Evolutionary conservation across 306 rosid genomes (phyloP).

Genomic region (Corylus avellana): DNA sequence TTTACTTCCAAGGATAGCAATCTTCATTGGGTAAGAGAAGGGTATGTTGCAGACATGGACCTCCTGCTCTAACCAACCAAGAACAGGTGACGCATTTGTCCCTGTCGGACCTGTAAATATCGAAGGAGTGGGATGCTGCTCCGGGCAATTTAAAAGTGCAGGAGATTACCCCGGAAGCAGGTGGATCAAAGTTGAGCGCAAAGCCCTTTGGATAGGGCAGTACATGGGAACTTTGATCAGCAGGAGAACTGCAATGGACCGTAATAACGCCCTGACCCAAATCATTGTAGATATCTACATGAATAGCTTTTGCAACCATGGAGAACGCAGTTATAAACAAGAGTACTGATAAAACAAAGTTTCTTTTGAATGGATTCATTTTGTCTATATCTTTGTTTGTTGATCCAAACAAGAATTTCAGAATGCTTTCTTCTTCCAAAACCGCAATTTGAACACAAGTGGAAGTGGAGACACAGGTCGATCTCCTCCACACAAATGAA

Average conservation of each 20-base stretch:
- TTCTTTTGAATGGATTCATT: not conserved
- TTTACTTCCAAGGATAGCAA: not conserved
- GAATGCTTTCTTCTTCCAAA: not conserved
- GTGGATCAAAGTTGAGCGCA: not conserved
- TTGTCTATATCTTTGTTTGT: not conserved
- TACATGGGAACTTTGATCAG: too few relatives aligned
- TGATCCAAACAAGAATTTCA: not conserved
- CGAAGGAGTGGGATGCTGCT: not conserved
- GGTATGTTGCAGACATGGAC: not conserved
- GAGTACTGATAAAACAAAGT: not conserved
- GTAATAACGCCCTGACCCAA: not conserved
- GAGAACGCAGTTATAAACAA: not conserved
- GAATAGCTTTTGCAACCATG: not conserved
- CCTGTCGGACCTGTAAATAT: not conserved
- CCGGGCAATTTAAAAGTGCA: not conserved
- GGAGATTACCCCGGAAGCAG: not conserved
- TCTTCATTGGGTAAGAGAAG: not conserved
- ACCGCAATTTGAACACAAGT: not conserved
- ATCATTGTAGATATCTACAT: not conserved
- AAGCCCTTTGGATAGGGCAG: too few relatives aligned
- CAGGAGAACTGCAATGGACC: not conserved
- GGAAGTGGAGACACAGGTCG: too few relatives aligned
- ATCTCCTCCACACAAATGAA: too few relatives aligned
- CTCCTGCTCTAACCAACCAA: not conserved
- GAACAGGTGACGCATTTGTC: not conserved